Percentiles rank a stretch among this genome's conserved stretches.
Conservation (phyloP, 208 protist species). For the Leishmania lainsoni region DNA sequence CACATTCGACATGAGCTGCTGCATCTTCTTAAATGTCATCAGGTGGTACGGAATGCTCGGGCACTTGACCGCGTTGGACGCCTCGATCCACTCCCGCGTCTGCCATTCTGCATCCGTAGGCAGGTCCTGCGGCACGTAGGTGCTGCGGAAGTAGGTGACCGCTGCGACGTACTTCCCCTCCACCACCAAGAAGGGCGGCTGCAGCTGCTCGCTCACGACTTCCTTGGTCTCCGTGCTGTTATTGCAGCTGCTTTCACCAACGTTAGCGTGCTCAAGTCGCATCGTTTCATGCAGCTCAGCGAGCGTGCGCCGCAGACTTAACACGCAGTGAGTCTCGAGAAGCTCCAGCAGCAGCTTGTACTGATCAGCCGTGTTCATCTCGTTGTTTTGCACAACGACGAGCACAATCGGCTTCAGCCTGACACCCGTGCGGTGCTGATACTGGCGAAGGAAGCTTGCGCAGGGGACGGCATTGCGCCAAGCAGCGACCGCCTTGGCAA, state of each 20-base stretch:
- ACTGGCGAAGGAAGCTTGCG: constrained; percentile 25
- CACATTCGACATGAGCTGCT: constrained; percentile 90
- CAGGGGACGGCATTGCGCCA: constrained; percentile 42
- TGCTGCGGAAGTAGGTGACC: constrained; percentile 93
- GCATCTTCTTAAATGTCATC: constrained; percentile 95
- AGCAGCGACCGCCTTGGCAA: constrained; percentile 44
- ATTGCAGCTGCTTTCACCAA: not conserved
- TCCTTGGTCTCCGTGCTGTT: not conserved
- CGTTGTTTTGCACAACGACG: constrained; percentile 91
- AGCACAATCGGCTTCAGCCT: constrained; percentile 73
- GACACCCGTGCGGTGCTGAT: constrained; percentile 13
- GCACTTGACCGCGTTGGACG: constrained; percentile 92
- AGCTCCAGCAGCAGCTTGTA: constrained; percentile 82
- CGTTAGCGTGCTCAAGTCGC: constrained; percentile 38
- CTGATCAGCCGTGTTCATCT: constrained; percentile 95
- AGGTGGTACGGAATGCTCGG: constrained; percentile 95
- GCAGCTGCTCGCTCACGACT: constrained; percentile 1
- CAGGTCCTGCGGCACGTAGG: constrained; percentile 94
- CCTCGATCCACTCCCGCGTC: constrained; percentile 74
- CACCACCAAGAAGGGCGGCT: constrained; percentile 67
- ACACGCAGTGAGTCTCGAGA: constrained; percentile 73
- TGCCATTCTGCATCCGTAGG: constrained; percentile 76
- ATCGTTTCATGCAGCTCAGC: constrained; percentile 64
- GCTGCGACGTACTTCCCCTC: constrained; percentile 65
- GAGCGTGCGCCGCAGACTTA: constrained; percentile 86